A percentile compares a stretch with the other conserved stretches of the same genome.
Evolutionary conservation across 108 stramenopile genomes (phyloP).

Genomic region (Nitzschia inconspicua): DNA sequence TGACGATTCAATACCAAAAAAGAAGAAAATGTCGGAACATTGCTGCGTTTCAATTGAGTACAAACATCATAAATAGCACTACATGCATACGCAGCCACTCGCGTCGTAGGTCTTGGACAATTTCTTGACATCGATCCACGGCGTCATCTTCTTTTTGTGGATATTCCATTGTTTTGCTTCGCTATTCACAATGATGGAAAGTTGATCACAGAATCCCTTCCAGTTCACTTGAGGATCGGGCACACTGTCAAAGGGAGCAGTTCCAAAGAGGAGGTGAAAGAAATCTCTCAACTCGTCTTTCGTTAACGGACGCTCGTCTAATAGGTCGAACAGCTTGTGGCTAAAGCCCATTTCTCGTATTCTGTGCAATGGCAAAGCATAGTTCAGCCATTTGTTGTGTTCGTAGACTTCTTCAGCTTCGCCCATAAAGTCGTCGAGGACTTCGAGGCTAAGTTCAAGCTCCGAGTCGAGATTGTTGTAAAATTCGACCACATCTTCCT

Average conservation of each 20-base stretch:
- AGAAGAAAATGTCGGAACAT: no score
- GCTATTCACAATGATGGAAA: constrained; percentile 26
- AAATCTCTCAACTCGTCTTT: constrained; percentile 67
- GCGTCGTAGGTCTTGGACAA: constrained; percentile 33
- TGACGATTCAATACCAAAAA: no score
- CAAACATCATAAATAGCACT: no score
- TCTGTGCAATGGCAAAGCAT: constrained; percentile 79
- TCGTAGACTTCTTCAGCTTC: constrained; percentile 81
- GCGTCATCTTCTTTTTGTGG: constrained; percentile 49
- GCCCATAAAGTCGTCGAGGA: constrained; percentile 81
- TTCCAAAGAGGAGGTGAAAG: constrained; percentile 57
- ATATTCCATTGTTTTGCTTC: constrained; percentile 74
- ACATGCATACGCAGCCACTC: background rate
- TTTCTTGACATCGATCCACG: constrained; percentile 66
- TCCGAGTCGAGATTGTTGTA: constrained; percentile 82
- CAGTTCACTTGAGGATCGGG: constrained; percentile 73
- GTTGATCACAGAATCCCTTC: constrained; percentile 43
- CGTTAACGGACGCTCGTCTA: constrained; percentile 74
- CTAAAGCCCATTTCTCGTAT: constrained; percentile 87
- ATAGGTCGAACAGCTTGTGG: constrained; percentile 75
- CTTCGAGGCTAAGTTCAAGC: constrained; percentile 79
- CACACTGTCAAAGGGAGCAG: constrained; percentile 44
- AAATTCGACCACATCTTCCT: constrained; percentile 74
- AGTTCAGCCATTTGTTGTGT: constrained; percentile 88
- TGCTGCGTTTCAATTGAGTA: no score